Base-by-base conservation (phyloP, 805 yeast species). In the Cyberlindnera subsufficiens region DNA sequence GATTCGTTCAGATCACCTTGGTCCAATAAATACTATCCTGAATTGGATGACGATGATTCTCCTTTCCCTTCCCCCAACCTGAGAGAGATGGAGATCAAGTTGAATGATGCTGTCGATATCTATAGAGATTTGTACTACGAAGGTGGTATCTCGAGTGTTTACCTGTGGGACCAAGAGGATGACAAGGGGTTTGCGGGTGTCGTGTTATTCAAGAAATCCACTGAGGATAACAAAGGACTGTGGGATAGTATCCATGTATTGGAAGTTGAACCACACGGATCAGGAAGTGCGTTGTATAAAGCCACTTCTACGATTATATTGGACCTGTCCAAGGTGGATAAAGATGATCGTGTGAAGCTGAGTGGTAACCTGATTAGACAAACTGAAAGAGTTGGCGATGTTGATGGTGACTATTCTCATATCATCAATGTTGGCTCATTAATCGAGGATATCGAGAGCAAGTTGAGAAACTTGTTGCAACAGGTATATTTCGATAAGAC, bases 211-310 rank as follows among this genome's bases (percentile, higher is more conserved):
- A 86, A 93, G 67, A 91, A 91, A 40, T 73, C 69, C 39, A 65
- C 78, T 5, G 73, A 67, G 25, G 72, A 66, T 46, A 59, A 59
- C 30, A 56, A 40, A 20, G 53, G 52, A 30, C 37, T 55, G 35
- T 91, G 99, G 99, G 96, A 93, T 63, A 80, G 93, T 42, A 86
- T 91, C 50, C 98, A 91, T 62, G 98, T 91, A 9, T 76, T 93
- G 51, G 97, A 91, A 62, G 51, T 49, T 11, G 52, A 46, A 31
- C 27, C 9, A 18, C 13, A 32, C 8, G 46, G 43, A 3, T 20
- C 41, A 5, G 32, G 32, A 19, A 43, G 27, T 18, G 42, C 38
- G 5, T 5, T 13, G 8, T 93, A 91, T 61, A 80, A 81, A 50
- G 66, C 91, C 46, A 91, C 98, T 3, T 80, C 96, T 1, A 87